phyloP scores from a whole-genome alignment of 352 stramenopile genomes.

The Globisporangium paroecandrum region DNA sequence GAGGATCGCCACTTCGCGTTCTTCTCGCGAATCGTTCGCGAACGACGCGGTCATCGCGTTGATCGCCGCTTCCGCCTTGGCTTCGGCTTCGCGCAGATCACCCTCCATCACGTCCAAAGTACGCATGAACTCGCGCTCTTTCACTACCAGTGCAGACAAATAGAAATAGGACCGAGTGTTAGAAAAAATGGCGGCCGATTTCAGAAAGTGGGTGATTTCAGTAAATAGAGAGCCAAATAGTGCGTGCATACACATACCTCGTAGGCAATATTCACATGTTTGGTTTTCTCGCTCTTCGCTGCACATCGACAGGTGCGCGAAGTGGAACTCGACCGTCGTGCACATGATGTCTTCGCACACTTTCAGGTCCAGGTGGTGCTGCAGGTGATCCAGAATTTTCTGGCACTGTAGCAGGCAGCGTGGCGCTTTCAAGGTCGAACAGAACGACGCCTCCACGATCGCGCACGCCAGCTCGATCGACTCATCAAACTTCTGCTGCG shows the following conservation, averaged over 20 bases:
- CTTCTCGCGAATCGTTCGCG: conserved; percentile 30
- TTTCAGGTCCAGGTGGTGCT: conserved; percentile 56
- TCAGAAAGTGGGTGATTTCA: background rate
- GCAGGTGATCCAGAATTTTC: conserved; percentile 49
- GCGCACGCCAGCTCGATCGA: conserved; percentile 42
- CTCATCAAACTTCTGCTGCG: conserved; percentile 33
- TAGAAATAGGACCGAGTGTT: background rate
- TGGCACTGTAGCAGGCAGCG: conserved; percentile 54
- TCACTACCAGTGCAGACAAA: conserved; percentile 18
- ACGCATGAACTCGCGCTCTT: conserved; percentile 45
- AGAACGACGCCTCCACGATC: conserved; percentile 66
- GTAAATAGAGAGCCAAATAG: background rate
- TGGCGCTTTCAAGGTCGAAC: conserved; percentile 39
- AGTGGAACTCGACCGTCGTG: conserved; percentile 53
- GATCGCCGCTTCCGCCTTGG: conserved; percentile 47
- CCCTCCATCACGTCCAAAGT: conserved; percentile 44
- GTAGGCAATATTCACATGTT: conserved; percentile 56
- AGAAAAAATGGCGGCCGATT: background rate
- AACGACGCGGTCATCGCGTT: conserved; percentile 47
- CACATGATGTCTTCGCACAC: conserved; percentile 57
- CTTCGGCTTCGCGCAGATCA: conserved; percentile 50
- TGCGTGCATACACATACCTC: conserved; percentile 19
- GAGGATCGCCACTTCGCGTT: conserved; percentile 39
- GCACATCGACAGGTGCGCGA: conserved; percentile 52
- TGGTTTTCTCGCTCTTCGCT: conserved; percentile 26